A percentile compares a stretch with the other conserved stretches of the same genome.
Evolutionary conservation across 108 stramenopile species (phyloP).

Genomic region (Cyclotella cryptica): DNA sequence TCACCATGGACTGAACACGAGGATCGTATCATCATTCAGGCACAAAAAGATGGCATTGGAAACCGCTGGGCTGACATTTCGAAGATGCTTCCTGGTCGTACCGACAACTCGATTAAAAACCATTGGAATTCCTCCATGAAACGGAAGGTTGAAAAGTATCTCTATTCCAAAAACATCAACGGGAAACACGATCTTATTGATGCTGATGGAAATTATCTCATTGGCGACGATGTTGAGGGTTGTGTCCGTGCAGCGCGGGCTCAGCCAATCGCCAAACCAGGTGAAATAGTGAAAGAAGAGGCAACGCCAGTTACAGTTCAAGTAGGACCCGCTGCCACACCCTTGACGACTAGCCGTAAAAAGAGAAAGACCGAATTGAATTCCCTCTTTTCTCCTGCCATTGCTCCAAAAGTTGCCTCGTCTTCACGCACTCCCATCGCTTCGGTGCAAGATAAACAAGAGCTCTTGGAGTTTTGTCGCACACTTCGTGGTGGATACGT

Average conservation of each 20-base stretch:
- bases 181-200: constrained; percentile 55
- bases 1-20: constrained; percentile 70
- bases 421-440: constrained; percentile 23
- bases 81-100: constrained; percentile 73
- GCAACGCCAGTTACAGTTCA: background rate
- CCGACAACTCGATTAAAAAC: constrained; percentile 88
- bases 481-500: constrained; percentile 81
- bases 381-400: constrained; percentile 46
- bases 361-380: constrained; percentile 47
- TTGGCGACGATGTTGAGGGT: constrained; percentile 81
- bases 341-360: background rate
- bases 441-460: constrained; percentile 45
- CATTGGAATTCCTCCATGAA: constrained; percentile 80
- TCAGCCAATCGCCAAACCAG: constrained; percentile 15
- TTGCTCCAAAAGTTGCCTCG: constrained; percentile 31
- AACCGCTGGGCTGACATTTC: constrained; percentile 86
- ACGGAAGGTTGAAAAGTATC: constrained; percentile 84
- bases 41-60: constrained; percentile 63
- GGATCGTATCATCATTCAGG: constrained; percentile 66
- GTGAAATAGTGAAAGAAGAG: background rate
- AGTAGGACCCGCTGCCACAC: background rate
- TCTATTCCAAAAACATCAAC: constrained; percentile 65
- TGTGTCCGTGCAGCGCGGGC: constrained; percentile 67
- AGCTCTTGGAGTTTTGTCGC: constrained; percentile 60
- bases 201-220: constrained; percentile 59